A percentile compares a stretch with the other conserved stretches of the same genome.
phyloP scores from a whole-genome alignment of 176 grass and related monocot genomes.

The Carex myosuroides region DNA sequence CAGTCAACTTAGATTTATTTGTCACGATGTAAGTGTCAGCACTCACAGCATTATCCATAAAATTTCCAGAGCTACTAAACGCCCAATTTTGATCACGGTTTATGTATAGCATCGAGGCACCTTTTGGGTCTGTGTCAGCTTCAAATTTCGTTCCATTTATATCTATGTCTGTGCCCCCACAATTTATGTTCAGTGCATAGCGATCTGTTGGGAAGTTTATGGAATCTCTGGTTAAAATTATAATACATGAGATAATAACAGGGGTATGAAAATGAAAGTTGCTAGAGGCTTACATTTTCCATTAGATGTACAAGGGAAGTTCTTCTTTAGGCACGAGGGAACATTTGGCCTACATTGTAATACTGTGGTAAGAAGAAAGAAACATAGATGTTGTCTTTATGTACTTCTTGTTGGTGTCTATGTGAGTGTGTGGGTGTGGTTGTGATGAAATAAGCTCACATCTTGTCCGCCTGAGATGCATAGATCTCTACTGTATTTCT shows the following conservation, averaged over 20 bases:
- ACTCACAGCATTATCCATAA: constrained; percentile 65
- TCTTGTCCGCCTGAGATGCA: constrained; percentile 43
- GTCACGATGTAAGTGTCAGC: constrained; percentile 66
- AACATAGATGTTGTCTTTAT: not conserved
- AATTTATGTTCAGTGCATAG: constrained; percentile 68
- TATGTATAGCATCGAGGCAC: constrained; percentile 41
- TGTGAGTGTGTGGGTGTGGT: too few species aligned
- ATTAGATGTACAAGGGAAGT: constrained; percentile 70
- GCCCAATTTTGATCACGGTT: constrained; percentile 63
- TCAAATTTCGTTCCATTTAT: constrained; percentile 57
- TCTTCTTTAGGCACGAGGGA: constrained; percentile 58
- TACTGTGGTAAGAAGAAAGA: constrained; percentile 7
- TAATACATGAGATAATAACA: not conserved
- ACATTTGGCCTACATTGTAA: constrained; percentile 37
- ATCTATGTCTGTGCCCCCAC: constrained; percentile 61
- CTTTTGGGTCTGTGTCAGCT: constrained; percentile 54
- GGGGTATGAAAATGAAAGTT: not conserved
- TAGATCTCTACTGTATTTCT: constrained; percentile 77
- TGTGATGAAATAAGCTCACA: constrained; percentile 38
- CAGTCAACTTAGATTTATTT: constrained; percentile 40
- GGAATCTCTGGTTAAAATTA: not conserved
- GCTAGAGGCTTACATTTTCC: constrained; percentile 42
- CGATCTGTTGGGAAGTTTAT: constrained; percentile 33
- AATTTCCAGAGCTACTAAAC: constrained; percentile 88
- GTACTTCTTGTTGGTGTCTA: not conserved